phyloP scores from a whole-genome alignment of 345 rosid genomes.

The Psidium guajava region DNA sequence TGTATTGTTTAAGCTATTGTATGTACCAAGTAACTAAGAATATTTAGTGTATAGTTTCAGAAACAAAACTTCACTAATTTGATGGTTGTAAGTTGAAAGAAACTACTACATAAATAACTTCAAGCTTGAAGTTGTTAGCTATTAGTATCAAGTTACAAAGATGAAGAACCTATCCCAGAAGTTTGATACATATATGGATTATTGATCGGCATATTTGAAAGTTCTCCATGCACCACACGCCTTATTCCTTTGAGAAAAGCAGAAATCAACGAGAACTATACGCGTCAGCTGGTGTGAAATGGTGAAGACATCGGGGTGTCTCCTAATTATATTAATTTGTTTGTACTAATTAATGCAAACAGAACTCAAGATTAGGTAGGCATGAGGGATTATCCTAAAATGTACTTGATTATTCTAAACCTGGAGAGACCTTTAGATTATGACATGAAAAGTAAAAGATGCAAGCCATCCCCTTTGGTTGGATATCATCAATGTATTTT shows the following conservation, averaged over 20 bases:
- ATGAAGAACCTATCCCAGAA: neutral
- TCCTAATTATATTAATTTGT: neutral
- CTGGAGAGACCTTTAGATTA: neutral
- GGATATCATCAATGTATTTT: neutral
- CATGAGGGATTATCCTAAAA: neutral
- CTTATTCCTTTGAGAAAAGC: neutral
- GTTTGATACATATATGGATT: neutral
- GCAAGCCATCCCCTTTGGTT: neutral
- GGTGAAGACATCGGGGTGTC: neutral
- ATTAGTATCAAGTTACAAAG: neutral
- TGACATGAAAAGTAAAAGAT: neutral
- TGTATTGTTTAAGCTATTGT: neutral
- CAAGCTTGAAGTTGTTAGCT: neutral
- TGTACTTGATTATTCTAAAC: neutral
- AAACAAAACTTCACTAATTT: neutral
- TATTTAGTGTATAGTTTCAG: neutral
- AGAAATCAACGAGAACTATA: neutral
- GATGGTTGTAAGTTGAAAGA: neutral
- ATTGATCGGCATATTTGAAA: neutral
- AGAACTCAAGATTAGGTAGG: neutral
- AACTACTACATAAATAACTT: neutral
- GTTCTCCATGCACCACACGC: neutral
- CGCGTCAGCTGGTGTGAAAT: neutral
- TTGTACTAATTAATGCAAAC: neutral
- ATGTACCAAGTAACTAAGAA: neutral